Base-by-base conservation (phyloP, 2,329 filamentous ascomycete species). In the Calonectria naviculata region DNA sequence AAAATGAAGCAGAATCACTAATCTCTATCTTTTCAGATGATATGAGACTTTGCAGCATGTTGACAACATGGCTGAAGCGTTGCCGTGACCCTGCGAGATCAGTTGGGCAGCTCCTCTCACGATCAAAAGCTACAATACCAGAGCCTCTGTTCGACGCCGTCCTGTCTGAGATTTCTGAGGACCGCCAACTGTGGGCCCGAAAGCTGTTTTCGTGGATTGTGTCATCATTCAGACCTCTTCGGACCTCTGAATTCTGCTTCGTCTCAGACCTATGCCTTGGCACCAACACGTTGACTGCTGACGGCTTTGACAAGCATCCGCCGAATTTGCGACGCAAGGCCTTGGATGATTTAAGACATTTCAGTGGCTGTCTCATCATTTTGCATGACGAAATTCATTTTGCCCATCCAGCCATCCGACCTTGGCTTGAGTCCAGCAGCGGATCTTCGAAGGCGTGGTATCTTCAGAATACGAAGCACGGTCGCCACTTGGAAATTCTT, bases 331-430 rank as follows among this genome's bases (percentile, higher is more conserved):
- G n/a, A n/a, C 21, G 19, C 38, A 42, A 19, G 6, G 17, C 12
- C 17, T 8, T 5, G 24, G 17, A 9, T 10, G 19, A 38, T 12
- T 44, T 72, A 13, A 10, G 13, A 1, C n/a, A 19, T 5, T 70
- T 72, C n/a, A 12, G 29, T 2, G 70, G 70, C 2, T 9, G 67
- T 4, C 28, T 72, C 1, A 13, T 26, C 2, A 28, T 42, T 13
- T 21, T 26, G 3, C 3, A 67, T 2, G 67, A 64, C 1, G 70
- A 72, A 21, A 47, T 70, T 6, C 24, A n/a, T 13, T 67, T 72
- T 24, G 36, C 41, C 10, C 70, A 70, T 15, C 56, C 63, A 5
- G 8, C 29, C 8, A 34, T 65, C 19, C 56, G 58, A 17, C 13
- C 7, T 5, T 72, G 67, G 67, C 54, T 72, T 42, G 38, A 42